Evolutionary conservation across 2,329 filamentous ascomycete species (phyloP), one percentile per base, ranked within the genome.

Genomic region (Esteya vermicola): DNA sequence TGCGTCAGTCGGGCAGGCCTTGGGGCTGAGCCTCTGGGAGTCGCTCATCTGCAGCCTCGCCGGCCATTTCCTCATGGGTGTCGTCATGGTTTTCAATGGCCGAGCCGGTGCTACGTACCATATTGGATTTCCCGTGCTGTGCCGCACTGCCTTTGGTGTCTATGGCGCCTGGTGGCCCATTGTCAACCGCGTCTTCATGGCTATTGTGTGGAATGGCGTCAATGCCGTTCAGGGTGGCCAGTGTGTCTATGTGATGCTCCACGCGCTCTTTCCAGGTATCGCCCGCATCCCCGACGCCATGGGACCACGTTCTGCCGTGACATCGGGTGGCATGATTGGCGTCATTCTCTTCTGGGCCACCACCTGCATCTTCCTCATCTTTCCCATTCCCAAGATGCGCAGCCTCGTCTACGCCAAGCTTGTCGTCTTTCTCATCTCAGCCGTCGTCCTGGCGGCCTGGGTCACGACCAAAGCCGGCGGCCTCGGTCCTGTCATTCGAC

Each of bases 201-300:
- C 36, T 9, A 27, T 38, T 3, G 26, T 20, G 8, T 38, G 32
- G 18, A n/a, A 12, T 13, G 26, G 27, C 27, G 25, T 21, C 28
- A 20, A 28, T 16, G 9, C 33, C 3, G 36, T 28, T 6, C 32
- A 19, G 4, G 36, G 27, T 8, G 18, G 27, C 3, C 36, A 38
- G 21, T 28, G 32, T n/a, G 12, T 38, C n/a, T 32, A 28, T 10
- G 31, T 33, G 9, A 59, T 64, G 48, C 51, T 66, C 3, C 57
- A 63, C 43, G 56, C 63, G 18, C 53, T 65, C 13, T 62, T 59
- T 22, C 63, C 62, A 3, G 51, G 50, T 9, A 61, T 64, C 38
- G 58, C 56, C 1, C 47, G 52, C 4, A 55, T 66, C 7, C 55
- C 53, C 0, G 60, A 66, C 38, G 38, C 32, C 18, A 47, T 45